These are phyloP conservation scores for Nigrograna mackinnonii DNA, from an alignment of 2,329 filamentous ascomycete species.

Conservation along the genomic window DNA sequence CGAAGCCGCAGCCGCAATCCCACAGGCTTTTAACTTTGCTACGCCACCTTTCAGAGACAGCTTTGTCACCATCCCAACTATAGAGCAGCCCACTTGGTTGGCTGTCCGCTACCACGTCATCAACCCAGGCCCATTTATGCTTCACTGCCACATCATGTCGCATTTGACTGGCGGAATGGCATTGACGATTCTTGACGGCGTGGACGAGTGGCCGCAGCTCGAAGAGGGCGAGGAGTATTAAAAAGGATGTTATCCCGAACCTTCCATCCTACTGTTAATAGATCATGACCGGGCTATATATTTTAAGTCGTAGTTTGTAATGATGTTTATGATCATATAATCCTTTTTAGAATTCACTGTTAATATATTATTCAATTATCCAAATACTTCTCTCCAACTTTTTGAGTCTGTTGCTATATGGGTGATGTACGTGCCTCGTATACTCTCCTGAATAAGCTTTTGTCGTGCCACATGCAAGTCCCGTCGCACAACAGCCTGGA, in stretches of 20 bases:
- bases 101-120: conserved; percentile 50
- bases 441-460: too few species aligned
- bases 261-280: not conserved
- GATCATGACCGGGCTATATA: not conserved
- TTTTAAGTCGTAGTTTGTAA: not conserved
- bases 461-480: too few species aligned
- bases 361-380: not conserved
- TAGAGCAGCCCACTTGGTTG: conserved; percentile 39
- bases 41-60: conserved; percentile 60
- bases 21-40: conserved; percentile 60
- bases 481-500: too few species aligned
- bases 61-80: conserved; percentile 41
- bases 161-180: conserved; percentile 55
- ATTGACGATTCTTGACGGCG: conserved; percentile 51
- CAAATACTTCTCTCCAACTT: too few species aligned
- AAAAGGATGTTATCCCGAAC: conserved; percentile 12
- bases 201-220: conserved; percentile 50
- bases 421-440: too few species aligned
- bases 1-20: conserved; percentile 52
- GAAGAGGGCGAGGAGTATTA: conserved; percentile 21
- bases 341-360: not conserved
- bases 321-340: not conserved
- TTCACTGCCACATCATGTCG: conserved; percentile 56
- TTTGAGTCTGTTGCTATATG: too few species aligned
- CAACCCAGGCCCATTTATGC: conserved; percentile 51